Evolutionary conservation across 2,329 filamentous ascomycete genomes (phyloP).

Genomic region (Thermothelomyces thermophilus): DNA sequence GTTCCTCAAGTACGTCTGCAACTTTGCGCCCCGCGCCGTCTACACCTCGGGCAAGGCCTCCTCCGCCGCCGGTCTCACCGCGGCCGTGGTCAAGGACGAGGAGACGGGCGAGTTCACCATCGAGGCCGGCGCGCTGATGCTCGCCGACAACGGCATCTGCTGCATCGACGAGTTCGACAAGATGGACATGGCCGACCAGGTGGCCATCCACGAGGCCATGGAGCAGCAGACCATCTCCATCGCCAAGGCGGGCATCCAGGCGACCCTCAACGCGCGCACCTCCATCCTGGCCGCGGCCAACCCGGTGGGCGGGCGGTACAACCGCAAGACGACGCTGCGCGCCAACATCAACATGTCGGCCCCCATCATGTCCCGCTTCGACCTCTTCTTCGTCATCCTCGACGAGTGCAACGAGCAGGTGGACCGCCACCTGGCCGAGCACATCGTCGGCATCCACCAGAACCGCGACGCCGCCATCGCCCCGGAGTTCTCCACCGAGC

Average conservation of each 20-base stretch:
- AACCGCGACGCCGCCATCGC: constrained; percentile 84
- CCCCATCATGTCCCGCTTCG: constrained; percentile 98
- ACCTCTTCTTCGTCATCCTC: constrained; percentile 95
- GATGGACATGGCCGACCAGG: constrained; percentile 96
- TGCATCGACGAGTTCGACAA: constrained; percentile 99
- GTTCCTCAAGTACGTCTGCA: constrained; percentile 96
- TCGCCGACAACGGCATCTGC: constrained; percentile 94
- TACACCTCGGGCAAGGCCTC: constrained; percentile 98
- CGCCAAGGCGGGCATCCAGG: constrained; percentile 96
- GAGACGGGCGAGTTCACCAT: constrained; percentile 99
- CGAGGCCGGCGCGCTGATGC: constrained; percentile 94
- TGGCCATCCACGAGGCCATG: constrained; percentile 99
- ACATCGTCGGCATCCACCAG: constrained; percentile 92
- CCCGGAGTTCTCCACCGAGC: constrained; percentile 93
- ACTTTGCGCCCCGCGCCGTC: constrained; percentile 89
- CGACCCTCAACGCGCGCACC: constrained; percentile 90
- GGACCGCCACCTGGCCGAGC: constrained; percentile 84
- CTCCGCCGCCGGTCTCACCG: constrained; percentile 92
- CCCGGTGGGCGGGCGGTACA: constrained; percentile 92
- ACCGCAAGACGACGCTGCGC: constrained; percentile 87
- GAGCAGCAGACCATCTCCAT: constrained; percentile 99
- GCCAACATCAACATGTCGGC: constrained; percentile 98
- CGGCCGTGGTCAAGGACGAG: constrained; percentile 94
- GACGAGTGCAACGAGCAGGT: constrained; percentile 93
- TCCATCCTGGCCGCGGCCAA: constrained; percentile 95